Conservation (phyloP, 2,329 filamentous ascomycete species). For the Sporothrix luriei region DNA sequence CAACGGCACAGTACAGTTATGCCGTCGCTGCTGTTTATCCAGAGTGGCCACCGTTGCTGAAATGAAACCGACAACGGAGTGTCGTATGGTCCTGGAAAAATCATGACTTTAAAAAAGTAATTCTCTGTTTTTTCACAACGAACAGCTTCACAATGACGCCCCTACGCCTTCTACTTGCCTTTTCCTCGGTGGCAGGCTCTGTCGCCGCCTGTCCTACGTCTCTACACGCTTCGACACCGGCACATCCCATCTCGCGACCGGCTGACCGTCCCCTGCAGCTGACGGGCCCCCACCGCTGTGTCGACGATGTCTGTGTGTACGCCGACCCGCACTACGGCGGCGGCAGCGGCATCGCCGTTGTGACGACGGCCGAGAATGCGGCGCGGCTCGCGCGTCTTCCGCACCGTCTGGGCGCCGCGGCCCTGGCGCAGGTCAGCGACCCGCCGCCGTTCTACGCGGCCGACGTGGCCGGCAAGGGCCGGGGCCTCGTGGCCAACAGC, state of each 20-base stretch:
- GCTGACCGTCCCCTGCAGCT: background rate
- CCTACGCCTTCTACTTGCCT: background rate
- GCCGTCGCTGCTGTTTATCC: background rate
- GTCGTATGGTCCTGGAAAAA: too few relatives aligned
- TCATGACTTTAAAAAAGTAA: too few relatives aligned
- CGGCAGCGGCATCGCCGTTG: background rate
- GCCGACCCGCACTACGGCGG: background rate
- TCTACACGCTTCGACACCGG: background rate
- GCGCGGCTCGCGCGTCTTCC: background rate
- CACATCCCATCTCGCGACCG: background rate
- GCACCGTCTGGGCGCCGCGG: background rate
- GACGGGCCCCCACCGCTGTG: background rate
- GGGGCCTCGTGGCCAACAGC: conserved; percentile 44
- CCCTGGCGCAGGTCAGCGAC: background rate
- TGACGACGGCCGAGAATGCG: background rate
- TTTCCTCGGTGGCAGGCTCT: background rate
- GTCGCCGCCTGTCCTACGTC: background rate
- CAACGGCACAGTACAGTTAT: background rate
- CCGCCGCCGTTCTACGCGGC: conserved; percentile 40
- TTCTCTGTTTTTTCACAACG: too few relatives aligned
- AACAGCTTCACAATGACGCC: background rate
- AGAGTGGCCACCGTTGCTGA: conserved; percentile 6
- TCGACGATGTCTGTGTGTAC: conserved; percentile 24
- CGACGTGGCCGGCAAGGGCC: conserved; percentile 44
- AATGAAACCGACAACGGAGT: background rate